Conservation (phyloP, 345 rosid genomes). For the Nasturtium officinale region DNA sequence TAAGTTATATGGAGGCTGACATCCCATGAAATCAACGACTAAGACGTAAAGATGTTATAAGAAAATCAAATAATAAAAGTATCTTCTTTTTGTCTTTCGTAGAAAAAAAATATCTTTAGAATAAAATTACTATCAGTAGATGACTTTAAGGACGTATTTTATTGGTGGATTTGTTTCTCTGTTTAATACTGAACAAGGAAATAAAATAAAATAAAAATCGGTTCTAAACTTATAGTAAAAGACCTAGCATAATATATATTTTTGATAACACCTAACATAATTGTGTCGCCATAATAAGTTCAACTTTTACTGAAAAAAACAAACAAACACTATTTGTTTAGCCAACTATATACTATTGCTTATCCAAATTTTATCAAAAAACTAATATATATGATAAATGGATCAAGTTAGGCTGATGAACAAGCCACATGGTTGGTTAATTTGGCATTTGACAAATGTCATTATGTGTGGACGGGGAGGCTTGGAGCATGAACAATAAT, state of each 20-base stretch:
- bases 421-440: conserved; percentile 33
- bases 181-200: too few species aligned
- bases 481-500: conserved; percentile 30
- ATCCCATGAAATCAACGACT: not conserved
- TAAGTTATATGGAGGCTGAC: conserved; percentile 3
- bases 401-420: not conserved
- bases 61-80: not conserved
- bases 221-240: too few species aligned
- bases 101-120: not conserved
- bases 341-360: not conserved
- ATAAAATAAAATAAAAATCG: too few species aligned
- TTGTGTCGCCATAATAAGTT: not conserved
- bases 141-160: not conserved
- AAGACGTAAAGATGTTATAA: not conserved
- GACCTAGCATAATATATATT: too few species aligned
- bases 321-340: not conserved
- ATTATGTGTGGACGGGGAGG: conserved; percentile 23
- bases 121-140: not conserved
- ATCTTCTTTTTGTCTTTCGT: not conserved
- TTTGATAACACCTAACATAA: too few species aligned
- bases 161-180: not conserved
- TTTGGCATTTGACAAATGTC: conserved; percentile 17
- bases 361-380: not conserved
- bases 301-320: not conserved
- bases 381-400: not conserved